These are phyloP conservation scores for Lolium multiflorum DNA, from an alignment of 176 grass and related monocot genomes.

Conservation along the genomic window DNA sequence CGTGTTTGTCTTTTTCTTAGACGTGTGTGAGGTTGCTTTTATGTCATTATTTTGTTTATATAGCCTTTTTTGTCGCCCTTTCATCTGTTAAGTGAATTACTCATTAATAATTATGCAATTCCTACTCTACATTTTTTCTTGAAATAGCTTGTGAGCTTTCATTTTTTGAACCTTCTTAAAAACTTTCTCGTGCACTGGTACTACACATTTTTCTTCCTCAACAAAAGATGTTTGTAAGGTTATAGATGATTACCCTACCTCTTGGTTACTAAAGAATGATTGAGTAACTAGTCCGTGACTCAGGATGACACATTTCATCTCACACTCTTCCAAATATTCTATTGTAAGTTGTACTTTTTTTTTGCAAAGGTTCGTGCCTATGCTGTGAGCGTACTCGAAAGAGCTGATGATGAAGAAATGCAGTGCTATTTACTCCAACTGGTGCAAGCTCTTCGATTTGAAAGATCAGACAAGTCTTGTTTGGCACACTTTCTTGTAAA, in stretches of 20 bases:
- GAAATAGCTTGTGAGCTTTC: not conserved
- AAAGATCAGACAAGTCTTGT: slow-evolving; percentile 93
- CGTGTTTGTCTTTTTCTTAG: slow-evolving; percentile 27
- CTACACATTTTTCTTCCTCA: too few relatives aligned
- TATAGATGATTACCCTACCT: slow-evolving; percentile 13
- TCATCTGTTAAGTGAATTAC: slow-evolving; percentile 4
- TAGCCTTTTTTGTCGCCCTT: not conserved
- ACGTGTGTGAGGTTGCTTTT: slow-evolving; percentile 16
- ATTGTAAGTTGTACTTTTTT: slow-evolving; percentile 28
- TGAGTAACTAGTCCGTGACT: not conserved
- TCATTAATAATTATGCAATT: slow-evolving; percentile 4
- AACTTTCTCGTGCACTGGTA: too few relatives aligned
- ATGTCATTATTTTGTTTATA: not conserved
- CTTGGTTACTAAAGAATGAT: not conserved
- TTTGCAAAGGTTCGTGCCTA: slow-evolving; percentile 81
- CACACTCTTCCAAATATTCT: not conserved
- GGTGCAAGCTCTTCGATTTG: slow-evolving; percentile 98
- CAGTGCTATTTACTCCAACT: slow-evolving; percentile 97
- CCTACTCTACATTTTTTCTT: not conserved
- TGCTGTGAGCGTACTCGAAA: slow-evolving; percentile 92
- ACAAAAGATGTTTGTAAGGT: too few relatives aligned
- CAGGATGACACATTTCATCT: slow-evolving; percentile 16
- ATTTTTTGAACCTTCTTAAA: too few relatives aligned
- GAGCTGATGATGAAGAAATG: slow-evolving; percentile 95
- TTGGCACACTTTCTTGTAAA: slow-evolving; percentile 91